These are phyloP conservation scores for Populus davidiana DNA, from an alignment of 345 rosid species.

Conservation along the genomic window DNA sequence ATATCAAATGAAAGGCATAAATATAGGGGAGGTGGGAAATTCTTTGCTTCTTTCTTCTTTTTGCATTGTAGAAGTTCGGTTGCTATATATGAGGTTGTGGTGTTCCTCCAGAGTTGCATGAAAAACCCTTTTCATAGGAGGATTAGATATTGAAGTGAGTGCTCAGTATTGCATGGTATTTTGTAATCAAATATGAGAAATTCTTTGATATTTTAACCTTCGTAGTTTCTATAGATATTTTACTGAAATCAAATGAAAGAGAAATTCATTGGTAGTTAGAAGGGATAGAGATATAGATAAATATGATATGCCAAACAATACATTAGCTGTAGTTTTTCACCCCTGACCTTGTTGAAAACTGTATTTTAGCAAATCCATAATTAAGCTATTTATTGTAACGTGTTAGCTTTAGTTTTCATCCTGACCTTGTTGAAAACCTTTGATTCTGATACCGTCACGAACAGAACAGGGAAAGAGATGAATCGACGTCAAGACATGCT, in stretches of 20 bases:
- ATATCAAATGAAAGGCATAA: background rate
- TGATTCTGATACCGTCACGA: background rate
- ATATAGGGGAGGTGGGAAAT: too few species aligned
- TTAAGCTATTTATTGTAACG: too few species aligned
- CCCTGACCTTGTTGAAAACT: background rate
- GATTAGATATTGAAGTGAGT: background rate
- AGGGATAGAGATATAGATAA: background rate
- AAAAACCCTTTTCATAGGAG: background rate
- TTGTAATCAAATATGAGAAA: background rate
- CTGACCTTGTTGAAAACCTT: background rate
- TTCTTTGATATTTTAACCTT: too few species aligned
- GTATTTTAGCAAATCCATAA: too few species aligned
- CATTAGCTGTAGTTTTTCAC: background rate
- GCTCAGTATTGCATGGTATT: background rate
- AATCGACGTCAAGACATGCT: slow-evolving; percentile 89
- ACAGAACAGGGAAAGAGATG: slow-evolving; percentile 92
- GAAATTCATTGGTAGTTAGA: background rate
- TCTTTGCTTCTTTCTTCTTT: too few species aligned
- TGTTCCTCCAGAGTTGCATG: background rate
- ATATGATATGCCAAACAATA: background rate
- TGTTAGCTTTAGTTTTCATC: too few species aligned
- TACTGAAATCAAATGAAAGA: background rate
- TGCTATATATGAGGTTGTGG: background rate
- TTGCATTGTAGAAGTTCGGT: too few species aligned
- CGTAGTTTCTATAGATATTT: too few species aligned